Percentiles rank a stretch among this genome's conserved stretches.
These are phyloP conservation scores for Pleoardoris graminearum DNA, from an alignment of 2,329 filamentous ascomycete species.

Conservation along the genomic window DNA sequence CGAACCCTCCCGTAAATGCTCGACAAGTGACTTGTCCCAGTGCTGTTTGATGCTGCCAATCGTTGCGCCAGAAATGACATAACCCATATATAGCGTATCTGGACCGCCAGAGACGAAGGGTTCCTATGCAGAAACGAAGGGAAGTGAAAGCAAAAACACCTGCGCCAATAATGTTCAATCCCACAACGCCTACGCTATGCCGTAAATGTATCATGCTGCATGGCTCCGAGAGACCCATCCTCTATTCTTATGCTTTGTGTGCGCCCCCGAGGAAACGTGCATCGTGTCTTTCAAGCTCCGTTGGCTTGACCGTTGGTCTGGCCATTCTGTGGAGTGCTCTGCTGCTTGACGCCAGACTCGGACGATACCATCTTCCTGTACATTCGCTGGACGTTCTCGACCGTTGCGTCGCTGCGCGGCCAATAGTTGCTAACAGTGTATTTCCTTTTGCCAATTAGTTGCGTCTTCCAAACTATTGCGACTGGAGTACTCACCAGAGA, in stretches of 20 bases:
- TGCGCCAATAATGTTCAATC: background rate
- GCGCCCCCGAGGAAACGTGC: slow-evolving; percentile 10
- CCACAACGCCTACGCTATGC: slow-evolving; percentile 8
- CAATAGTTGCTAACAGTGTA: slow-evolving; percentile 45
- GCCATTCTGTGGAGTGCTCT: slow-evolving; percentile 12
- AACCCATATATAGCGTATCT: background rate
- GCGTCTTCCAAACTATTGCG: background rate
- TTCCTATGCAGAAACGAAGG: slow-evolving; percentile 10
- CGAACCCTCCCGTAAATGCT: slow-evolving; percentile 7
- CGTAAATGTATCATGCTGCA: slow-evolving; percentile 9
- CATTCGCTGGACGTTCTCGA: slow-evolving; percentile 42
- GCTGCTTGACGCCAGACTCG: slow-evolving; percentile 26
- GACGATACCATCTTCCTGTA: slow-evolving; percentile 42
- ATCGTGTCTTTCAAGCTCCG: slow-evolving; percentile 16
- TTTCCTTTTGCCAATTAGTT: slow-evolving; percentile 38
- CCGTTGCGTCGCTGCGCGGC: slow-evolving; percentile 39
- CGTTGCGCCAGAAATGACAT: slow-evolving; percentile 9
- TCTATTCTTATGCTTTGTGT: background rate
- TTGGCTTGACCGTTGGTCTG: slow-evolving; percentile 19
- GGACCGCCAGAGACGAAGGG: background rate
- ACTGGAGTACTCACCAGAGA: slow-evolving; percentile 52
- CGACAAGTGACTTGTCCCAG: background rate
- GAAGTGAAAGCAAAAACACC: slow-evolving; percentile 7
- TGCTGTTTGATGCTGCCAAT: slow-evolving; percentile 7
- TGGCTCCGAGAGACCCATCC: background rate